Base-by-base conservation (phyloP, 257 asterid genomes). In the Fraxinus excelsior region DNA sequence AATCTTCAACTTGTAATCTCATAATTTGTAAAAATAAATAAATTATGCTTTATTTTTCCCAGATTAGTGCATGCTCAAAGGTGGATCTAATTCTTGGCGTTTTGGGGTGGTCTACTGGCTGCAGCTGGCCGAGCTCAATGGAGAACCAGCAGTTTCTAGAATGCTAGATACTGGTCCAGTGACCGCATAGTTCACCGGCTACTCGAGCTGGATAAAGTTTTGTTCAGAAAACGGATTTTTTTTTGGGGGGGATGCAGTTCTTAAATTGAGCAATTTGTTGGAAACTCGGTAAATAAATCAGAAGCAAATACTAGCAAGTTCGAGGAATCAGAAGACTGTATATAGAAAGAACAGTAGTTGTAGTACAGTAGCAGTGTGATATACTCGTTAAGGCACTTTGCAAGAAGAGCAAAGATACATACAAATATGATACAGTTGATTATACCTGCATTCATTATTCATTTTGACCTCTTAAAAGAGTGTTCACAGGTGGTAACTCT, bases 51-150 rank as follows among this genome's bases (percentile, higher is more conserved):
- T 74, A 26, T 69, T n/a, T 70, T 16, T 42, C 51, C 51, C 51
- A 42, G 51, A 42, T 42, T 42, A 42, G 5, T 42, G 51, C 51
- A 42, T 1, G 98, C 51, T 68, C 38, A 53, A 88, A 85, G 86
- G 84, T 92, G 82, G 98, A 94, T 80, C 73, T 88, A 70, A 75
- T 91, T 58, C 96, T 94, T 8, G 97, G 98, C 65, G 97, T 94
- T 67, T 76, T 92, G 85, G 97, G 93, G 70, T 94, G 98, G 98
- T 94, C 97, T 29, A 86, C 90, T 1, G 98, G 98, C 44, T 94
- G 98, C 91, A 94, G 97, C 85, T 89, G 92, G 97, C 90, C 85
- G 82, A 85, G 90, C 87, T 77, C 93, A 66, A 69, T 77, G 29
- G 88, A 84, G 72, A 83, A 82, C 80, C 90, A 76, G 72, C 87